Evolutionary conservation across 169 alveolate genomes (phyloP).

Genomic region (Plasmodium yoelii): DNA sequence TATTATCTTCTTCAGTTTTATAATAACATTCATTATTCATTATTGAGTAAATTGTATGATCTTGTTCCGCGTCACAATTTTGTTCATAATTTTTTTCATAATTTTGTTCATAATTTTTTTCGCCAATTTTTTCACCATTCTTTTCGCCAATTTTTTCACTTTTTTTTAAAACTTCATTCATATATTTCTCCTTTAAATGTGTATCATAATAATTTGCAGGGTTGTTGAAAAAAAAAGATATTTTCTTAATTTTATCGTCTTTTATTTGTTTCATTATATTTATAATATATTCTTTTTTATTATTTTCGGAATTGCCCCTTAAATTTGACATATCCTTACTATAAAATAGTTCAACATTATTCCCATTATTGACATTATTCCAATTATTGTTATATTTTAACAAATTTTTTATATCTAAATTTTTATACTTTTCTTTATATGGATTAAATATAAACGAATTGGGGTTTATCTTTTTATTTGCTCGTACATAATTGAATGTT

Average conservation of each 20-base stretch:
- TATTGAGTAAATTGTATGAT: neutral
- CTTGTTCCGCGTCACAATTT: neutral
- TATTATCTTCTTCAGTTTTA: too few species aligned
- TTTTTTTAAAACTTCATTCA: constrained; percentile 21
- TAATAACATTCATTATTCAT: too few species aligned
- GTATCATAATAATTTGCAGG: constrained; percentile 64
- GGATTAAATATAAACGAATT: constrained; percentile 19
- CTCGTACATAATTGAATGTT: neutral
- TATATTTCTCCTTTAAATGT: constrained; percentile 62
- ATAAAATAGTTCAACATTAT: too few species aligned
- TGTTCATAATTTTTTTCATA: neutral
- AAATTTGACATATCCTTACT: too few species aligned
- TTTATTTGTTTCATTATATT: constrained; percentile 16
- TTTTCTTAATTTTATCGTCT: constrained; percentile 24
- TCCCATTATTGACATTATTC: neutral
- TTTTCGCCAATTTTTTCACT: too few species aligned
- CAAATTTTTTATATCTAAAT: constrained; percentile 7
- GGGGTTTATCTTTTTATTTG: constrained; percentile 23
- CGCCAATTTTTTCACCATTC: too few species aligned
- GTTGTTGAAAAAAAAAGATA: constrained; percentile 15
- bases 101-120: neutral
- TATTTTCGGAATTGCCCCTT: neutral
- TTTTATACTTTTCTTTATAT: constrained; percentile 11
- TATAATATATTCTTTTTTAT: constrained; percentile 3
- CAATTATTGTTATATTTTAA: neutral